These are phyloP conservation scores for Acacia concinna DNA, from an alignment of 331 rosid genomes.

Conservation along the genomic window DNA sequence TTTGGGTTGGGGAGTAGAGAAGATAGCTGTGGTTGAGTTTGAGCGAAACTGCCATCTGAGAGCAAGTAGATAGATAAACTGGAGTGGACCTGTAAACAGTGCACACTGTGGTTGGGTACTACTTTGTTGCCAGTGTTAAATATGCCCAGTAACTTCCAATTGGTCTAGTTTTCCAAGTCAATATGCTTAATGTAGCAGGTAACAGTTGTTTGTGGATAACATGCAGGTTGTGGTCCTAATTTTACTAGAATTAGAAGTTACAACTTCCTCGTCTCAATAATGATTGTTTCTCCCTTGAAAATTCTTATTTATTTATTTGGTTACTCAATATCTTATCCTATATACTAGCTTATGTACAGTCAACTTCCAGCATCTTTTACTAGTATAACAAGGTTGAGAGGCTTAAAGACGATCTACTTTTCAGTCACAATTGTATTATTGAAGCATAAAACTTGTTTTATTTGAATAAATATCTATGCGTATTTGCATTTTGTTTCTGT, in stretches of 20 bases:
- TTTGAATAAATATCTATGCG: not conserved
- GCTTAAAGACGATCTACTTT: conserved; percentile 2
- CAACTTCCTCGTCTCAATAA: conserved; percentile 28
- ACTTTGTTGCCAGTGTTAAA: conserved; percentile 22
- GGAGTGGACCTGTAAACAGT: conserved; percentile 12
- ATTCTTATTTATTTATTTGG: not conserved
- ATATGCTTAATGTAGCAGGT: conserved; percentile 38
- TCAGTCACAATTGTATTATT: not conserved
- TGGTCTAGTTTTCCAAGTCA: conserved; percentile 31
- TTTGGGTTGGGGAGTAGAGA: not conserved
- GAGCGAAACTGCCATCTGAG: not conserved
- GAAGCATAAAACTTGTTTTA: conserved; percentile 10
- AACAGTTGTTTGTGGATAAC: conserved; percentile 55
- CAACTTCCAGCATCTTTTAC: not conserved
- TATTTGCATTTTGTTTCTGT: not conserved
- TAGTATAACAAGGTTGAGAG: not conserved
- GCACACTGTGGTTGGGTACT: not conserved
- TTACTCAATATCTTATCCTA: not conserved
- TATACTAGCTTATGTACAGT: not conserved
- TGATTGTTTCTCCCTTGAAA: not conserved
- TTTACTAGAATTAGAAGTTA: conserved; percentile 5
- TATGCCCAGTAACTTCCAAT: conserved; percentile 38
- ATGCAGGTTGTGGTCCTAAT: conserved; percentile 39
- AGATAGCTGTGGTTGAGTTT: not conserved
- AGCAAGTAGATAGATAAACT: conserved; percentile 12